Base-by-base conservation (phyloP, 441 rosid species). In the Erysimum cheiri region DNA sequence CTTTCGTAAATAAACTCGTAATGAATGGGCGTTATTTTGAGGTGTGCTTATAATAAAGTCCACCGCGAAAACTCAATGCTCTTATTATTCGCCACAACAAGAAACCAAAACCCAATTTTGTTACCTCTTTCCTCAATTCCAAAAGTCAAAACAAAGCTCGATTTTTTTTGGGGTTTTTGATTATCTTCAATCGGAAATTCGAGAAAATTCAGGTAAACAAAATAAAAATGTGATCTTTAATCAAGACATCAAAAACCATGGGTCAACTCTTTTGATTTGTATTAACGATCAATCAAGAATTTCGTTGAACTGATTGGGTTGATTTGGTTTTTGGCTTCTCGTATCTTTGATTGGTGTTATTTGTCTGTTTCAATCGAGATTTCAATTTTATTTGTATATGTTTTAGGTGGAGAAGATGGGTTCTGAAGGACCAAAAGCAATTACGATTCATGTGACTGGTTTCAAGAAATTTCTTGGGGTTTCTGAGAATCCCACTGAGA, bases 391-490 rank as follows among this genome's bases (percentile, higher is more conserved):
- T 14, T 8, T 50, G n/a, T 14, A 31, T 26, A 22, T 47, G 49
- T 59, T 8, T 7, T 1, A 39, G 72, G 75, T 64, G 36, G 80
- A 69, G 71, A 87, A 22, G 24, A 22, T 84, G 88, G 93, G 90
- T 4, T 84, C 90, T 11, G 87, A 84, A 80, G 86, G 84, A 58
- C 84, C 85, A 66, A 84, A 84, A 62, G 53, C 83, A 32, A 69
- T 83, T 19, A 82, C 83, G 3, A 76, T 85, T 66, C 82, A 86
- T 59, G 81, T 84, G 52, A 88, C 89, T 64, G 90, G 89, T 4
- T 88, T 86, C 77, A 83, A 88, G 84, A 88, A 80, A 61, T 88
- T 88, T 59, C 81, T 78, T 49, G 89, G 86, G 53, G 87, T 88
- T 69, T 48, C 80, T 1, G 80, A 83, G 11, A 88, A 86, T 76